These are phyloP conservation scores for Stevia rebaudiana DNA, from an alignment of 140 eudicot genomes.

Conservation along the genomic window DNA sequence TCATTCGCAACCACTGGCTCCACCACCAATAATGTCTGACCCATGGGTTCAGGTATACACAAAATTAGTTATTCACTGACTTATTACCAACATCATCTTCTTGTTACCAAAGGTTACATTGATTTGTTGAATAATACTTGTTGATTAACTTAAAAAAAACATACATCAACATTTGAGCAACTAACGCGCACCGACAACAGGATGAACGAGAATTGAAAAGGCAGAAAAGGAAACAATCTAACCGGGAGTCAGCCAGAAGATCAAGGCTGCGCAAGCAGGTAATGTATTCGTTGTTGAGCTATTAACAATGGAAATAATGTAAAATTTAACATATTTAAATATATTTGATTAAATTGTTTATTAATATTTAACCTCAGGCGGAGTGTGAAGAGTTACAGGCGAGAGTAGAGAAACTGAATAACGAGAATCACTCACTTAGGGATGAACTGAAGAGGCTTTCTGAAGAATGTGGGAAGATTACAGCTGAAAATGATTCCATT, in stretches of 20 bases:
- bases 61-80: background rate
- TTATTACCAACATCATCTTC: background rate
- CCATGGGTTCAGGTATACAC: conserved; percentile 58
- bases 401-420: conserved; percentile 44
- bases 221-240: conserved; percentile 83
- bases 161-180: background rate
- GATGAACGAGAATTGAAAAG: conserved; percentile 80
- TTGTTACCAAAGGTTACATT: background rate
- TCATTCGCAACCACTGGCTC: conserved; percentile 25
- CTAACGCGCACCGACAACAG: conserved; percentile 23
- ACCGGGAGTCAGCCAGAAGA: conserved; percentile 91
- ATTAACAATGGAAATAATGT: background rate
- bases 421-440: conserved; percentile 47
- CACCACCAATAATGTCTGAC: conserved; percentile 39
- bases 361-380: conserved; percentile 32
- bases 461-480: conserved; percentile 53
- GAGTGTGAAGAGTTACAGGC: conserved; percentile 69
- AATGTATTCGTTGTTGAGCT: background rate
- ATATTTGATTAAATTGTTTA: background rate
- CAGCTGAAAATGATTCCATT: conserved; percentile 50
- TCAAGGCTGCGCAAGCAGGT: conserved; percentile 95
- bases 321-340: background rate
- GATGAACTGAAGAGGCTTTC: conserved; percentile 55
- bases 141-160: background rate
- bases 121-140: background rate